These are phyloP conservation scores for Metschnikowia vanudenii DNA, from an alignment of 805 yeast genomes.

Conservation along the genomic window DNA sequence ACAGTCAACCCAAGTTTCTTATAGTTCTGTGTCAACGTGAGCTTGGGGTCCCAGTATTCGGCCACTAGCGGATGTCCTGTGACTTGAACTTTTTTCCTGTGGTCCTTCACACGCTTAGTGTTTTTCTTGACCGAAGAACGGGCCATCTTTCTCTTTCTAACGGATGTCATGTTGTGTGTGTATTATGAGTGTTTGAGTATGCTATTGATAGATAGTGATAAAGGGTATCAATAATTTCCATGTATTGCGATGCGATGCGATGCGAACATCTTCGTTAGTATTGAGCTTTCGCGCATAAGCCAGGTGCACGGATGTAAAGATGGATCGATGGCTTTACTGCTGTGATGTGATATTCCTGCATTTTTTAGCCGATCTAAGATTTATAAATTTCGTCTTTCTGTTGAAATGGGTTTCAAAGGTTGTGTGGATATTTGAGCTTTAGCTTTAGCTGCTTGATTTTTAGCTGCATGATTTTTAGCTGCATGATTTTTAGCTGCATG, in stretches of 20 bases:
- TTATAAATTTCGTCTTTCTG: too few species aligned
- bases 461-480: too few species aligned
- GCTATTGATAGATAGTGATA: too few species aligned
- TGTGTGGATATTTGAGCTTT: too few species aligned
- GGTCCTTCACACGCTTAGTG: conserved; percentile 69
- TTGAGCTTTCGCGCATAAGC: too few species aligned
- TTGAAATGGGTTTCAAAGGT: too few species aligned
- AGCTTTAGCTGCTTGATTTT: too few species aligned
- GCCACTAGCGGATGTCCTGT: conserved; percentile 79
- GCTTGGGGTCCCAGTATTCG: conserved; percentile 81
- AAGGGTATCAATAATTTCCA: background rate
- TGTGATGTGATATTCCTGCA: too few species aligned
- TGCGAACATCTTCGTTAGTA: background rate
- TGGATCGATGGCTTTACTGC: background rate
- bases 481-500: too few species aligned
- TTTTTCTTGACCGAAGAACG: conserved; percentile 68
- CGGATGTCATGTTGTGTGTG: conserved; percentile 52
- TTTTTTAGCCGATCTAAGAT: too few species aligned
- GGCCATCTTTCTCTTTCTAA: conserved; percentile 82
- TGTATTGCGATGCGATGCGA: conserved; percentile 4
- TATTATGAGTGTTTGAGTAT: background rate
- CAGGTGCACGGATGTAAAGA: background rate
- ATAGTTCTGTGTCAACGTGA: conserved; percentile 85
- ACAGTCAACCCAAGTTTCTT: conserved; percentile 73
- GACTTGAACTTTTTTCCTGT: conserved; percentile 63